phyloP scores from a whole-genome alignment of 1,139 yeast genomes.

The Zygosaccharomyces pseudobailii region DNA sequence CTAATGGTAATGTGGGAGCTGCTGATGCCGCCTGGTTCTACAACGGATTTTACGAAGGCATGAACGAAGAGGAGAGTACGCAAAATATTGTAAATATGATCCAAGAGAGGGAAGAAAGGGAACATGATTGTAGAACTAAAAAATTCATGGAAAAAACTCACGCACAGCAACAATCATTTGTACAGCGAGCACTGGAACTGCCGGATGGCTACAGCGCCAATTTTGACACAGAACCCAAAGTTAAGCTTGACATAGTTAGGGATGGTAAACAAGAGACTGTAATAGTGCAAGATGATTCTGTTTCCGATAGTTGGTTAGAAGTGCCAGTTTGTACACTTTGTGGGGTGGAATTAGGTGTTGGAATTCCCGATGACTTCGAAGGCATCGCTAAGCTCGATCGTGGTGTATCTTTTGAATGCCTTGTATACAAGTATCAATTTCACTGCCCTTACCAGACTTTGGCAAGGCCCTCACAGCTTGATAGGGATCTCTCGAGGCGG shows the following conservation, averaged over 20 bases:
- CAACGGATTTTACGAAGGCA: constrained; percentile 11
- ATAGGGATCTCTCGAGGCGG: constrained; percentile 59
- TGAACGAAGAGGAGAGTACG: constrained; percentile 35
- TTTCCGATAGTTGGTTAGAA: constrained; percentile 35
- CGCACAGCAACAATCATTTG: constrained; percentile 22
- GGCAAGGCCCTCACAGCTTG: constrained; percentile 47
- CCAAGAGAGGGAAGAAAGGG: constrained; percentile 36
- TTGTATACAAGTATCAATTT: constrained; percentile 35
- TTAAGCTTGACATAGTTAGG: constrained; percentile 30
- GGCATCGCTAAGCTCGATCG: constrained; percentile 27
- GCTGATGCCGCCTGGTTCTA: constrained; percentile 2
- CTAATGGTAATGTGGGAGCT: constrained; percentile 1
- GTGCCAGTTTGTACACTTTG: constrained; percentile 62
- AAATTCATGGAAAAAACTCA: constrained; percentile 34
- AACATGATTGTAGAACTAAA: constrained; percentile 33
- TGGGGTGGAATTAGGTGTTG: constrained; percentile 65
- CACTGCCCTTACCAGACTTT: constrained; percentile 65
- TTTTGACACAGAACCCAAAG: constrained; percentile 27
- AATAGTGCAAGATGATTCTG: constrained; percentile 25
- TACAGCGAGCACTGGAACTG: constrained; percentile 17
- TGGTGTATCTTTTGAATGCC: constrained; percentile 25
- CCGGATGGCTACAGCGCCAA: constrained; percentile 31
- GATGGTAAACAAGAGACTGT: constrained; percentile 33
- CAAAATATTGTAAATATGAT: constrained; percentile 33
- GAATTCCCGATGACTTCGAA: constrained; percentile 52